These are phyloP conservation scores for Wickerhamiella occidentalis DNA, from an alignment of 805 yeast genomes.

Conservation along the genomic window DNA sequence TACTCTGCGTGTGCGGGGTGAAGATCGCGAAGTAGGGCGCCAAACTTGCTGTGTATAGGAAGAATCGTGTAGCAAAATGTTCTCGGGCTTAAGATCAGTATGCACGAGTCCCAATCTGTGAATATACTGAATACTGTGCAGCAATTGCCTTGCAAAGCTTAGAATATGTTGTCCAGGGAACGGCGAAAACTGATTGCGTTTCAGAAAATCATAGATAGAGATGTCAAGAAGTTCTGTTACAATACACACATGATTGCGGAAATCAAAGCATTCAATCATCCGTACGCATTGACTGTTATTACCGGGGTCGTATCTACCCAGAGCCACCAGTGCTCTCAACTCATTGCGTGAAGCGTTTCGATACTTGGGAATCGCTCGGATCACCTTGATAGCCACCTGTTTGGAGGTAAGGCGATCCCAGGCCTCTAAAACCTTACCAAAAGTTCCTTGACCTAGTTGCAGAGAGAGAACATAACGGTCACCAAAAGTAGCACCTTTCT, in stretches of 20 bases:
- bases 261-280: conserved; percentile 81
- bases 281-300: conserved; percentile 71
- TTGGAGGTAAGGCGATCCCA: conserved; percentile 48
- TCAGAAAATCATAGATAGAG: conserved; percentile 81
- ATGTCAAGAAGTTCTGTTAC: conserved; percentile 80
- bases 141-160: conserved; percentile 72
- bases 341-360: conserved; percentile 93
- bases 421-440: conserved; percentile 83
- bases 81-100: conserved; percentile 95
- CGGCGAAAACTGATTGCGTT: conserved; percentile 69
- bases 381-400: conserved; percentile 81
- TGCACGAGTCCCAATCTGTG: conserved; percentile 87
- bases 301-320: conserved; percentile 57
- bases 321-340: conserved; percentile 63
- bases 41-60: conserved; percentile 8
- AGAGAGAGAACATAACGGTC: conserved; percentile 56
- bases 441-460: conserved; percentile 82
- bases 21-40: conserved; percentile 12
- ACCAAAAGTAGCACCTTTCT: conserved; percentile 34
- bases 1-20: conserved; percentile 30
- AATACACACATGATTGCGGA: conserved; percentile 83
- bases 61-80: conserved; percentile 45
- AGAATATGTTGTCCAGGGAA: conserved; percentile 92
- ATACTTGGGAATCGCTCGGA: conserved; percentile 83
- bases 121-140: conserved; percentile 73